Evolutionary conservation across 306 rosid genomes (phyloP).

Genomic region (Luffa aegyptiaca): DNA sequence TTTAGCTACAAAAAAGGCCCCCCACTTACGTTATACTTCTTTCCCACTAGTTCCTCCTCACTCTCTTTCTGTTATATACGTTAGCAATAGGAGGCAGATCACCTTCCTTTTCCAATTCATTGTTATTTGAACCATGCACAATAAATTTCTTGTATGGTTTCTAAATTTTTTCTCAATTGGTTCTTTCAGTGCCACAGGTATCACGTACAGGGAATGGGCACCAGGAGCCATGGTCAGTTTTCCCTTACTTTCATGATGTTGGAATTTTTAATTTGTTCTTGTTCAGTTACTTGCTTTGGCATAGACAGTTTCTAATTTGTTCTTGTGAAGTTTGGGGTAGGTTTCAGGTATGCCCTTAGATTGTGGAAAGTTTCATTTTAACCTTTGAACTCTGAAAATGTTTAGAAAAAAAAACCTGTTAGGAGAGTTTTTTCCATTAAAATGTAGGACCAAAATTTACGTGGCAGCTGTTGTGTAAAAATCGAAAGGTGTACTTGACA

Average conservation of each 20-base stretch:
- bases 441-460: no score
- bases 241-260: not conserved
- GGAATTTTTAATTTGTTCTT: not conserved
- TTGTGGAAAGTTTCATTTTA: no score
- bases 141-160: not conserved
- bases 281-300: not conserved
- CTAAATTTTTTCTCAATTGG: slow-evolving; percentile 22
- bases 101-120: not conserved
- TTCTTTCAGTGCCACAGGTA: slow-evolving; percentile 66
- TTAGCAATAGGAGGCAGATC: not conserved
- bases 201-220: slow-evolving; percentile 96
- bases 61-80: not conserved
- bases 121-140: not conserved
- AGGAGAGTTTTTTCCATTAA: no score
- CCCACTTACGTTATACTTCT: not conserved
- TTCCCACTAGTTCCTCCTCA: not conserved
- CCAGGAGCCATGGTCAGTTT: slow-evolving; percentile 87
- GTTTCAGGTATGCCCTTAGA: no score
- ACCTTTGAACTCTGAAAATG: no score
- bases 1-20: not conserved
- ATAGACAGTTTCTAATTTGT: not conserved
- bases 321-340: not conserved
- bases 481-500: no score
- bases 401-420: no score
- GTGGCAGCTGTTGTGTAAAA: no score